Conservation (phyloP, 1,139 yeast species). For the Wickerhamomyces sp. region DNA sequence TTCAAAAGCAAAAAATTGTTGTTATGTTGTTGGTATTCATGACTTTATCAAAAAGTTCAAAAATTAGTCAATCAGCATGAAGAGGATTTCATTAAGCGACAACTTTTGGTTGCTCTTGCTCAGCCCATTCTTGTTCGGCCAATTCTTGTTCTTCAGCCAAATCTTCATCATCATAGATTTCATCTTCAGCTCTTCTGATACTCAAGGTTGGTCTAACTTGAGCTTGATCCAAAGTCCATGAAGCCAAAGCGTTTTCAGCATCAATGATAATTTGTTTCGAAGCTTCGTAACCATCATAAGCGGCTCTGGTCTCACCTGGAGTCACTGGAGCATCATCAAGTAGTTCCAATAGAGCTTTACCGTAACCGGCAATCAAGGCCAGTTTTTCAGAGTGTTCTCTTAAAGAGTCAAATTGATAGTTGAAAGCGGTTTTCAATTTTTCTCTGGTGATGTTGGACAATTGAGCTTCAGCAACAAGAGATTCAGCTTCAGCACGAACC, state of each 20-base stretch:
- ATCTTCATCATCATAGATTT: conserved; percentile 51
- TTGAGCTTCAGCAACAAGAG: conserved; percentile 98
- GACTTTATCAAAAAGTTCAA: no score
- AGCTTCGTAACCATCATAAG: conserved; percentile 97
- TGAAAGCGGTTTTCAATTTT: conserved; percentile 94
- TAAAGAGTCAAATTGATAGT: conserved; percentile 93
- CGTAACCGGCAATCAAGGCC: conserved; percentile 97
- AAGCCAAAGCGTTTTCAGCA: conserved; percentile 91
- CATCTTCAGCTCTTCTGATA: conserved; percentile 68
- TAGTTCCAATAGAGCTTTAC: conserved; percentile 93
- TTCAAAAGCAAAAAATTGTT: not conserved
- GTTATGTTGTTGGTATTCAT: not conserved
- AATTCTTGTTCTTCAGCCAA: conserved; percentile 38
- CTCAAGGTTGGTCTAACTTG: conserved; percentile 92
- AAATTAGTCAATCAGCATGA: not conserved
- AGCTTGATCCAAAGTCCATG: conserved; percentile 96
- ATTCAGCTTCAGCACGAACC: conserved; percentile 98
- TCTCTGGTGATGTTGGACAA: conserved; percentile 96
- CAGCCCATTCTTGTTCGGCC: conserved; percentile 43
- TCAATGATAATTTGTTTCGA: conserved; percentile 96
- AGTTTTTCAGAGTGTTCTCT: conserved; percentile 96
- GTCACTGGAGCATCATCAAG: conserved; percentile 96
- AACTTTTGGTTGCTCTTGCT: conserved; percentile 30
- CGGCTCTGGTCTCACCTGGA: conserved; percentile 98
- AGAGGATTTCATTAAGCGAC: no score